A percentile compares a stretch with the other conserved stretches of the same genome.
These are phyloP conservation scores for Nakataea oryzae DNA, from an alignment of 2,329 filamentous ascomycete genomes.

Conservation along the genomic window DNA sequence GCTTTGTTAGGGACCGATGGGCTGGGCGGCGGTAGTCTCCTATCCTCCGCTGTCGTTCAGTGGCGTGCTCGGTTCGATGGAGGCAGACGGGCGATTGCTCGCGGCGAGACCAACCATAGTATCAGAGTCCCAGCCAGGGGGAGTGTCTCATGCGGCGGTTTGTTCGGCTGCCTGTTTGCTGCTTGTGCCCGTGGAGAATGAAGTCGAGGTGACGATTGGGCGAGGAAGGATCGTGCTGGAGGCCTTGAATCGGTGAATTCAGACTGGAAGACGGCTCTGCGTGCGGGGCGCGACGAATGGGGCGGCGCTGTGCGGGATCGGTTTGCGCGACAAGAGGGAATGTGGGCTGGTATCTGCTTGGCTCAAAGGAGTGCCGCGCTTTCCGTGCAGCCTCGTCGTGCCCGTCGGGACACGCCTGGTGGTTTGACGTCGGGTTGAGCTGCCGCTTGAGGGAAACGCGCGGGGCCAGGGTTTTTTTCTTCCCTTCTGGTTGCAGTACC, in stretches of 20 bases:
- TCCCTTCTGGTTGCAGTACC: neutral
- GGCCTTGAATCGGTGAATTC: neutral
- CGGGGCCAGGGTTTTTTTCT: neutral
- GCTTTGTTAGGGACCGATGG: neutral
- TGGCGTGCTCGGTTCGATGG: neutral
- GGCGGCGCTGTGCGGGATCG: neutral
- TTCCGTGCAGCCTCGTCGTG: neutral
- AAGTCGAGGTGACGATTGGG: neutral
- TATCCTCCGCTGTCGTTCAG: neutral
- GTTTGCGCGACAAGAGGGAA: neutral
- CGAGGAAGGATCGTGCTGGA: neutral
- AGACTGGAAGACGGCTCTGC: neutral
- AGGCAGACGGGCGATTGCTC: neutral
- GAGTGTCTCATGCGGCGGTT: neutral
- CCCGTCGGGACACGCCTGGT: neutral
- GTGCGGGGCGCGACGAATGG: neutral
- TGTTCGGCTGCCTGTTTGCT: neutral
- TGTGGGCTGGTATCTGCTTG: neutral
- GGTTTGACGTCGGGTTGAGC: neutral
- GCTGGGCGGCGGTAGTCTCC: neutral
- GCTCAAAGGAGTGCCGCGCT: neutral
- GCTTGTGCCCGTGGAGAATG: neutral
- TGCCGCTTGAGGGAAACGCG: neutral
- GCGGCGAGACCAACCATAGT: neutral
- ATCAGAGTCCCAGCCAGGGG: neutral